Conservation (phyloP, 345 rosid genomes). For the Linum lewisii region DNA sequence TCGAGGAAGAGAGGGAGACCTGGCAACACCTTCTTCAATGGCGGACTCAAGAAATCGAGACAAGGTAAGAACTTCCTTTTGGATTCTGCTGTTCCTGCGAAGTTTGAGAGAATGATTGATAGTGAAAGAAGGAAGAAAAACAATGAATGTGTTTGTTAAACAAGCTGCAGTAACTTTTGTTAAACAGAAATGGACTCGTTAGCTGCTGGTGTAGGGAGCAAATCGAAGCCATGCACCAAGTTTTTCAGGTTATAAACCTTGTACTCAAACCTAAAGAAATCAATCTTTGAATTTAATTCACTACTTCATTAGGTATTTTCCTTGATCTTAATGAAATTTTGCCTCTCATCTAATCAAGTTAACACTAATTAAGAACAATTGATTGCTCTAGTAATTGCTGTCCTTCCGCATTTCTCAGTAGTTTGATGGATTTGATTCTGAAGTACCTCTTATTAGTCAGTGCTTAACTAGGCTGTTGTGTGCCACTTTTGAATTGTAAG, state of each 20-base stretch:
- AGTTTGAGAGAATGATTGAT: not conserved
- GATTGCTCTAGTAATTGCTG: not conserved
- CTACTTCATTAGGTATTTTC: not conserved
- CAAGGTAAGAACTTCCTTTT: slow-evolving; percentile 32
- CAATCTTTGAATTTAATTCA: slow-evolving; percentile 7
- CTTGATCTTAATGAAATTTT: not conserved
- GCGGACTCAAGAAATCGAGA: slow-evolving; percentile 44
- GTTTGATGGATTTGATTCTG: not conserved
- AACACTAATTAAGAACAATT: not conserved
- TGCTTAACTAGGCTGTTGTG: not conserved
- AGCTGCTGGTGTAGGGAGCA: slow-evolving; percentile 87
- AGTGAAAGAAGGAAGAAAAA: too few relatives aligned
- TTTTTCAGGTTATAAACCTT: slow-evolving; percentile 89
- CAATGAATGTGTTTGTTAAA: too few relatives aligned
- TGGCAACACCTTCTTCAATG: slow-evolving; percentile 33
- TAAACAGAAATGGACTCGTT: slow-evolving; percentile 74
- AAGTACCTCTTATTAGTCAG: too few relatives aligned
- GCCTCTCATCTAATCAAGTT: not conserved
- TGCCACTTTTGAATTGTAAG: not conserved
- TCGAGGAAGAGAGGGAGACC: slow-evolving; percentile 34
- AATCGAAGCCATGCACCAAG: slow-evolving; percentile 96
- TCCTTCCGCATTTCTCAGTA: not conserved
- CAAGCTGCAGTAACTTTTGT: slow-evolving; percentile 40
- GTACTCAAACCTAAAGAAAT: slow-evolving; percentile 42
- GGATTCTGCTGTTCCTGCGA: not conserved